Conservation (phyloP, 1,284 basidiomycete genomes). For the Phylloboletellus chloephorus region DNA sequence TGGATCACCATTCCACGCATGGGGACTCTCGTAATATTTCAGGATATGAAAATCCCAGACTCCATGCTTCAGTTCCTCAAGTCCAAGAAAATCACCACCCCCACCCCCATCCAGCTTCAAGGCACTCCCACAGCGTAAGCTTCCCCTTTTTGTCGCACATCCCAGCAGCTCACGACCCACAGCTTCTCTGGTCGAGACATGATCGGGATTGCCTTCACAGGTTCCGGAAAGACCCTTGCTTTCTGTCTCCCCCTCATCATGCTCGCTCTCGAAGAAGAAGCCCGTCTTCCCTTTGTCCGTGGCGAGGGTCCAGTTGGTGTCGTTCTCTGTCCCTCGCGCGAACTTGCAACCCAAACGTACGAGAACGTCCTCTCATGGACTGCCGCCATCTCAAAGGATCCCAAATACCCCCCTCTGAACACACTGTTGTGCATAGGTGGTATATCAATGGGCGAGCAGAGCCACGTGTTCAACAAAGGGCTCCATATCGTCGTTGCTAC, state of each 20-base stretch:
- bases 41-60: conserved; percentile 98
- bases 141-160: conserved; percentile 1
- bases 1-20: conserved; percentile 6
- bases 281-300: conserved; percentile 80
- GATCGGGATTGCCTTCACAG: conserved; percentile 95
- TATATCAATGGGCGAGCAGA: conserved; percentile 96
- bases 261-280: conserved; percentile 91
- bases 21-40: conserved; percentile 16
- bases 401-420: conserved; percentile 80
- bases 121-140: conserved; percentile 90
- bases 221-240: conserved; percentile 86
- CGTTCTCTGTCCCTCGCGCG: conserved; percentile 91
- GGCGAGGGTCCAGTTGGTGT: conserved; percentile 96
- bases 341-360: conserved; percentile 93
- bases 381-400: conserved; percentile 70
- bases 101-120: conserved; percentile 96
- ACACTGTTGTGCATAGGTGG: conserved; percentile 94
- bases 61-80: conserved; percentile 80
- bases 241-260: conserved; percentile 95
- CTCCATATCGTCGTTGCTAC: conserved; percentile 97
- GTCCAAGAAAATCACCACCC: conserved; percentile 78
- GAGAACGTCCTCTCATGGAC: conserved; percentile 91
- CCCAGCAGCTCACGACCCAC: conserved; percentile 10
- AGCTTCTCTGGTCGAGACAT: conserved; percentile 89
- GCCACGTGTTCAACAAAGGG: conserved; percentile 83